Base-by-base conservation (phyloP, 2,329 filamentous ascomycete species). In the Rutstroemia sp. region DNA sequence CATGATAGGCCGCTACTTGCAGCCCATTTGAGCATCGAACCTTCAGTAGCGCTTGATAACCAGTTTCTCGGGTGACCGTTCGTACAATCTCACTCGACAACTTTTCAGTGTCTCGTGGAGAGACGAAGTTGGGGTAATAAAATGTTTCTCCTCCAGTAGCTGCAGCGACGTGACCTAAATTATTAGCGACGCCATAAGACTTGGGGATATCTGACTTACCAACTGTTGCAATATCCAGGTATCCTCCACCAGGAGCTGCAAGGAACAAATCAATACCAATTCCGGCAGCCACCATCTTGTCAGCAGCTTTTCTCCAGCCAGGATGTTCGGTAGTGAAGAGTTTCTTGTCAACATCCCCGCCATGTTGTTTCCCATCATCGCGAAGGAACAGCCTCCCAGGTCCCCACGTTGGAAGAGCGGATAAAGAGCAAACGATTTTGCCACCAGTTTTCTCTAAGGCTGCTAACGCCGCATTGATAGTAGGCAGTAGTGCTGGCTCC, bases 11-110 rank as follows among this genome's bases (percentile, higher is more conserved):
- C 16, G 89, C 84, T 16, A 99, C 87, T 70, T 99, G 94, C 52
- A 99, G 78, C 17, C 94, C 94, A 66, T 96, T 99, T 17, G 92
- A 96, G 75, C 94, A 99, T 60, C 94, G 87, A 57, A 99, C 92
- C 77, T 99, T 99, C 89, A 99, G 95, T 64, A 99, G 76, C 19
- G 91, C 91, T 72, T 96, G 92, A 75, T 89, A 97, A 21, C 94
- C 94, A 48, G 92, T 96, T 71, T 96, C 92, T 60, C 94, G 81
- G 2, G 85, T 91, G 30, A 96, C 83, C 0, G 89, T 84, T 67
- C 96, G 92, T 63, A 85, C 83, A 61, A 99, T 84, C 73, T 99
- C 94, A 48, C 87, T 81, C 2, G 86, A 87, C 40, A 99, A 75
- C 74, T 92, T 95, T 56, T 89, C 78, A 45, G 86, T 84, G 71